phyloP scores from a whole-genome alignment of 2,329 filamentous ascomycete species.

The Microdochium bolleyi region DNA sequence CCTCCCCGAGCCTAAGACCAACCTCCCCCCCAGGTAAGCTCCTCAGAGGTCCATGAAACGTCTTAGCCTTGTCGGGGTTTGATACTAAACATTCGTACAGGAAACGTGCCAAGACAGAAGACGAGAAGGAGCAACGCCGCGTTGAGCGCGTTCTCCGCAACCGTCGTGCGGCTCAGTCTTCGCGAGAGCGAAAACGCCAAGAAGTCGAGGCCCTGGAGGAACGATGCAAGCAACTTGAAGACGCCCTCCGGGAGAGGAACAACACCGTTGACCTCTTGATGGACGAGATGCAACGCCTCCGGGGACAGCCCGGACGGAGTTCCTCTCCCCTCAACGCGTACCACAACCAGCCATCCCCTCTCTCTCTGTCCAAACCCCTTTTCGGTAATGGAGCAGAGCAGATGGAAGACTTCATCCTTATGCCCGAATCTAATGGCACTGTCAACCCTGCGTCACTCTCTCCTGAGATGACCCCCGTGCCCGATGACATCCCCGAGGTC shows the following conservation, averaged over 20 bases:
- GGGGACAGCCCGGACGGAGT: conserved; percentile 29
- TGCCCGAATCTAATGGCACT: conserved; percentile 34
- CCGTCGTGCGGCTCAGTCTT: conserved; percentile 91
- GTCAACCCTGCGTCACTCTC: conserved; percentile 56
- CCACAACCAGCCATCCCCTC: conserved; percentile 28
- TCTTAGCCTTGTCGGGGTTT: conserved; percentile 11
- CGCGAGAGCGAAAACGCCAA: conserved; percentile 80
- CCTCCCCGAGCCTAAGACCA: conserved; percentile 92
- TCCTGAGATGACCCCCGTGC: conserved; percentile 44
- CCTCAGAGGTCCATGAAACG: conserved; percentile 1
- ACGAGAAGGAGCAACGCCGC: conserved; percentile 96
- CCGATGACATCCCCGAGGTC: conserved; percentile 26
- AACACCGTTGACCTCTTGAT: conserved; percentile 40
- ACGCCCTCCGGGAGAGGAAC: conserved; percentile 51
- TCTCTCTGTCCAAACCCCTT: conserved; percentile 51
- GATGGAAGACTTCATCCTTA: conserved; percentile 35
- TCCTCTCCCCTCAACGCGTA: conserved; percentile 33
- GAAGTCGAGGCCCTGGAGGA: conserved; percentile 82
- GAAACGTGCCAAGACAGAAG: conserved; percentile 97
- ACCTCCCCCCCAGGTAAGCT: conserved; percentile 76
- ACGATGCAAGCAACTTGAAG: conserved; percentile 64
- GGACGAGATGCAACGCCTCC: conserved; percentile 41
- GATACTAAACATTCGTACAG: conserved; percentile 28
- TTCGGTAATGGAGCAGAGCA: conserved; percentile 34
- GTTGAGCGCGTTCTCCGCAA: conserved; percentile 97